These are phyloP conservation scores for Talaromyces islandicus DNA, from an alignment of 2,329 filamentous ascomycete genomes.

Conservation along the genomic window DNA sequence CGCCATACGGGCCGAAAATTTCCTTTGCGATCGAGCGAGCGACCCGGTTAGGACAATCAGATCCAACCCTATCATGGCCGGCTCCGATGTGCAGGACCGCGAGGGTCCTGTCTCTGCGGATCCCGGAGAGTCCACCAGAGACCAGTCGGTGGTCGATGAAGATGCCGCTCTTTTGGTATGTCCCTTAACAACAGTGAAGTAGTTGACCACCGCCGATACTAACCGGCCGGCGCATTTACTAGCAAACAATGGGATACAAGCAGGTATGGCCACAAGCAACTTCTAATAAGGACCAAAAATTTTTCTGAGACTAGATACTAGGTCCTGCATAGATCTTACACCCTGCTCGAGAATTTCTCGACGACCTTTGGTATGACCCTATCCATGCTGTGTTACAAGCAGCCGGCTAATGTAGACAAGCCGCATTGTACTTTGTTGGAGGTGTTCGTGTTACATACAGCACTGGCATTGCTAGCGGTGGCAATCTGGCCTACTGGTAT, in stretches of 20 bases:
- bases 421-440: constrained; percentile 57
- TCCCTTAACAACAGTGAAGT: background rate
- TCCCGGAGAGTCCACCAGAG: constrained; percentile 5
- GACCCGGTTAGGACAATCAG: background rate
- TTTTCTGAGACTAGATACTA: constrained; percentile 19
- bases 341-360: constrained; percentile 54
- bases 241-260: constrained; percentile 51
- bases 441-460: constrained; percentile 56
- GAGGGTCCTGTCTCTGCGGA: background rate
- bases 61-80: background rate
- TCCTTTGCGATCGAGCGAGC: background rate
- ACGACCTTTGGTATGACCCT: constrained; percentile 49
- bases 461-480: constrained; percentile 57
- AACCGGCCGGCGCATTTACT: constrained; percentile 3
- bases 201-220: background rate
- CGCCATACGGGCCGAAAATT: background rate
- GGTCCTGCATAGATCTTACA: constrained; percentile 54
- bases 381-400: background rate
- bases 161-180: constrained; percentile 12
- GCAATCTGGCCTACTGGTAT: constrained; percentile 56
- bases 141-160: constrained; percentile 7
- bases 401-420: constrained; percentile 25
- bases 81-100: background rate
- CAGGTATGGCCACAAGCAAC: constrained; percentile 34
- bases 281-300: background rate